These are phyloP conservation scores for Psidium guajava DNA, from an alignment of 345 rosid species.

Conservation along the genomic window DNA sequence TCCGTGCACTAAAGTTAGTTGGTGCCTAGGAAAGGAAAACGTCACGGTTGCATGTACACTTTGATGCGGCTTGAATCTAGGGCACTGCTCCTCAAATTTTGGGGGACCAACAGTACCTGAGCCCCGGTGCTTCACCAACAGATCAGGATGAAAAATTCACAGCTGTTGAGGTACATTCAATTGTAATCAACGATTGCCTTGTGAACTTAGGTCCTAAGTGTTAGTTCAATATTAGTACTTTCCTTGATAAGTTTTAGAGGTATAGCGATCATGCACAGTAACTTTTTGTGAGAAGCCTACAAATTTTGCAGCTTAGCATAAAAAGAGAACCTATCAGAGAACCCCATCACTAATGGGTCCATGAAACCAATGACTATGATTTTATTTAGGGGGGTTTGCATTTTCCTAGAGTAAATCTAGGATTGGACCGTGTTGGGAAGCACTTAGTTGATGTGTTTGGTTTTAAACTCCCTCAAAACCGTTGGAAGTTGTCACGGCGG, in stretches of 20 bases:
- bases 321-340: not conserved
- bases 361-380: not conserved
- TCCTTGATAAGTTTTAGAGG: not conserved
- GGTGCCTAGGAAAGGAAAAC: not conserved
- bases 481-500: not conserved
- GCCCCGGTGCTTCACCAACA: not conserved
- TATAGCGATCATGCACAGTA: not conserved
- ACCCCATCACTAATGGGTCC: not conserved
- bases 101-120: not conserved
- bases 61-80: not conserved
- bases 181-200: not conserved
- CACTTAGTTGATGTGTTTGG: not conserved
- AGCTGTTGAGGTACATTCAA: not conserved
- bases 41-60: not conserved
- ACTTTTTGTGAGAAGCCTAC: not conserved
- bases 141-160: not conserved
- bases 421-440: not conserved
- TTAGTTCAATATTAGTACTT: not conserved
- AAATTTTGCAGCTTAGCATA: not conserved
- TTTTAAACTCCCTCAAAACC: not conserved
- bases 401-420: not conserved
- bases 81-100: not conserved
- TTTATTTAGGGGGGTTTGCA: not conserved
- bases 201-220: not conserved
- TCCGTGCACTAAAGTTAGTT: not conserved